Evolutionary conservation across 73 alveolate species (phyloP), one percentile per base, ranked within the genome.

Genomic region (Paraurostyla sp.): DNA sequence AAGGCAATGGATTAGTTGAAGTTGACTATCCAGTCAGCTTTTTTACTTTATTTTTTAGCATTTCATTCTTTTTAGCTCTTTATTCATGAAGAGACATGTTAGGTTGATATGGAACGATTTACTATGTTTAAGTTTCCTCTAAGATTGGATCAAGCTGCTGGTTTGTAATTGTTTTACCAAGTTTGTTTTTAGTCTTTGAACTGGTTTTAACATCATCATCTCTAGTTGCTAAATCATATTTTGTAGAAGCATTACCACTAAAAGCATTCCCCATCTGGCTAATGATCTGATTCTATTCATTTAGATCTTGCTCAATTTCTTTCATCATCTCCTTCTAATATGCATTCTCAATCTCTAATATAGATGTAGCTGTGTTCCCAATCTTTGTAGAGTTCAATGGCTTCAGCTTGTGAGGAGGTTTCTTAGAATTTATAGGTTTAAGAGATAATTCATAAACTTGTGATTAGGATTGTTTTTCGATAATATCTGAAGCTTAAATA

Each of bases 191-290:
- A 7, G 7, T 4, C 49, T 59, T 59, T n/a, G n/a, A n/a, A n/a
- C n/a, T n/a, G n/a, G n/a, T n/a, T n/a, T n/a, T n/a, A n/a, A n/a
- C n/a, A n/a, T n/a, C n/a, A n/a, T n/a, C n/a, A n/a, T n/a, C n/a
- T 46, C 18, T 46, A 46, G 18, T 13, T 46, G 18, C 60, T 68
- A n/a, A 68, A 68, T 68, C 38, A 73, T 51, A 29, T 43, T 13
- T 16, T 1, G 25, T 13, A n/a, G 45, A 16, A 48, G 45, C 32
- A 23, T n/a, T 38, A 11, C 49, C 23, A 4, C 82, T 58, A 35
- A 73, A 73, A 73, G 86, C 86, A 73, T 42, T 23, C 38, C 46
- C 51, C 86, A 73, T 73, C 50, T 73, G 46, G 25, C 51, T 32
- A 9, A 73, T 32, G 6, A 73, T 49, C 71, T 73, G 65, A 73